Evolutionary conservation across 768 basidiomycete species (phyloP).

Genomic region (Amanita thiersii): DNA sequence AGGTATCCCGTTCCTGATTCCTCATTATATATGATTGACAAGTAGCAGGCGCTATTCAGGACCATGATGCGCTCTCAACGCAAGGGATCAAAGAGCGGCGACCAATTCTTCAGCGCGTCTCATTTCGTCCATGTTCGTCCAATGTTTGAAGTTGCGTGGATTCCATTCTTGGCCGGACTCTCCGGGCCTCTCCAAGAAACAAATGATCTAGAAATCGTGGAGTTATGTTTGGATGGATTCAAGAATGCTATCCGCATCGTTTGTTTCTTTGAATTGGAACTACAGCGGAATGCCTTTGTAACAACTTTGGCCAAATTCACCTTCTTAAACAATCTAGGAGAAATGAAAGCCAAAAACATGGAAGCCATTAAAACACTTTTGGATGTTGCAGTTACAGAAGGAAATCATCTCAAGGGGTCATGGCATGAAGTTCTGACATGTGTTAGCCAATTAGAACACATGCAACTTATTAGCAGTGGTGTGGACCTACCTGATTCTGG

Average conservation of each 20-base stretch:
- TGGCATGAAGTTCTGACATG: slow-evolving; percentile 97
- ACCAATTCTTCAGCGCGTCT: slow-evolving; percentile 95
- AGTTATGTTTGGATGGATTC: slow-evolving; percentile 91
- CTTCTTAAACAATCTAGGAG: slow-evolving; percentile 93
- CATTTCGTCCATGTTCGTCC: slow-evolving; percentile 94
- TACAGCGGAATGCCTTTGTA: slow-evolving; percentile 98
- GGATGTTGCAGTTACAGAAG: slow-evolving; percentile 94
- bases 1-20: slow-evolving; percentile 37
- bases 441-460: slow-evolving; percentile 96
- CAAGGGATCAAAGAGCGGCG: slow-evolving; percentile 66
- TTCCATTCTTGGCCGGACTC: slow-evolving; percentile 91
- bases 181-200: slow-evolving; percentile 94
- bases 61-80: slow-evolving; percentile 90
- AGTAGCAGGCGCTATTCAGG: slow-evolving; percentile 72
- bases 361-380: slow-evolving; percentile 95
- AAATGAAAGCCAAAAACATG: slow-evolving; percentile 99
- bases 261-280: slow-evolving; percentile 94
- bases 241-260: slow-evolving; percentile 95
- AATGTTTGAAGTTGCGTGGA: slow-evolving; percentile 99
- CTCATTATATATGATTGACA: slow-evolving; percentile 7
- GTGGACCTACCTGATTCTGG: slow-evolving; percentile 75
- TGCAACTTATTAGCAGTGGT: slow-evolving; percentile 94
- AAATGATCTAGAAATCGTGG: slow-evolving; percentile 88
- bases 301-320: slow-evolving; percentile 96
- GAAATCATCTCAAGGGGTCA: slow-evolving; percentile 89